Percentiles rank a stretch among this genome's conserved stretches.
Evolutionary conservation across 805 yeast species (phyloP).

Genomic region (Myxozyma lipomycoides): DNA sequence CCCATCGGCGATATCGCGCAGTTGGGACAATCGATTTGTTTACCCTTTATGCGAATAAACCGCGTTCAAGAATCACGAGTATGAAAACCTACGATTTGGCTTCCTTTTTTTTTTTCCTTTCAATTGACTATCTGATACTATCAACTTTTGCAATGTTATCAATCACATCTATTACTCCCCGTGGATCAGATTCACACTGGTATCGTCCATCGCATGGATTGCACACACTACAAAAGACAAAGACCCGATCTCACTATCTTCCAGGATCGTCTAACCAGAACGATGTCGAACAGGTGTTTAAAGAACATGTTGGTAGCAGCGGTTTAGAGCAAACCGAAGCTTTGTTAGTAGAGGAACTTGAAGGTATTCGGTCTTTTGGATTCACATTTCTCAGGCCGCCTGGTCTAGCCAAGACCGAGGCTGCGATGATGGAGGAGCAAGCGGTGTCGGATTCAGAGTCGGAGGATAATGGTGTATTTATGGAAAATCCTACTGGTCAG

Average conservation of each 20-base stretch:
- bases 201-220: conserved; percentile 2
- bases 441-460: conserved; percentile 29
- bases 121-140: too few relatives aligned
- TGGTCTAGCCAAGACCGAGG: conserved; percentile 55
- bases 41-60: too few relatives aligned
- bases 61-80: too few relatives aligned
- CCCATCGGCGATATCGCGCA: too few relatives aligned
- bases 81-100: too few relatives aligned
- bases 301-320: background rate
- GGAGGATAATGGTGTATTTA: conserved; percentile 40
- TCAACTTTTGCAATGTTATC: too few relatives aligned
- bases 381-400: conserved; percentile 51
- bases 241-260: conserved; percentile 6
- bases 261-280: conserved; percentile 10
- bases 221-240: conserved; percentile 10
- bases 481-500: conserved; percentile 33
- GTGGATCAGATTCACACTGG: conserved; percentile 13
- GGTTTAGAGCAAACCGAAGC: conserved; percentile 15
- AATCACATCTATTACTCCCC: conserved; percentile 11
- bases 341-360: conserved; percentile 14
- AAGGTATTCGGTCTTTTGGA: conserved; percentile 45
- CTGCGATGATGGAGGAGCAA: conserved; percentile 34
- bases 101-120: too few relatives aligned
- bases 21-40: too few relatives aligned
- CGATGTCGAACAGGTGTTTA: background rate